phyloP scores from a whole-genome alignment of 2,329 filamentous ascomycete genomes.

The Aotearoamyces nothofagi region DNA sequence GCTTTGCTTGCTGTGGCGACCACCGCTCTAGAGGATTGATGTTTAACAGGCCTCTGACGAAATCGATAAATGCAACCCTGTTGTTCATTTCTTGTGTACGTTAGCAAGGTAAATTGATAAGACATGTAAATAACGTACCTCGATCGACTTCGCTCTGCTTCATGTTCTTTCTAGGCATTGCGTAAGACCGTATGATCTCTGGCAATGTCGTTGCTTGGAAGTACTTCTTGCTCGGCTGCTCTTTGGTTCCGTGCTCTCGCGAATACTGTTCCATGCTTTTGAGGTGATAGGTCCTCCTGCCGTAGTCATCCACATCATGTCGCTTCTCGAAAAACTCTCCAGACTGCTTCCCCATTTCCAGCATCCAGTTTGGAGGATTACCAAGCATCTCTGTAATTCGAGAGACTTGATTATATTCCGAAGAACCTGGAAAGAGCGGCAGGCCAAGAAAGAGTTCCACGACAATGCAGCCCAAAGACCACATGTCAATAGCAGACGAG shows the following conservation, averaged over 20 bases:
- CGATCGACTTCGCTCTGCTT: constrained; percentile 91
- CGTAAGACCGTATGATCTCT: constrained; percentile 94
- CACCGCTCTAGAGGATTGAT: constrained; percentile 94
- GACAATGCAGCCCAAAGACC: constrained; percentile 96
- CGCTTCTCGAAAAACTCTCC: constrained; percentile 94
- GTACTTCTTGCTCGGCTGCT: constrained; percentile 99
- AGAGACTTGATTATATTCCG: constrained; percentile 96
- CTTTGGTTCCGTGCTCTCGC: constrained; percentile 86
- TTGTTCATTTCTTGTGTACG: constrained; percentile 80
- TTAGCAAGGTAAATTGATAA: constrained; percentile 5
- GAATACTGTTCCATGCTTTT: constrained; percentile 99
- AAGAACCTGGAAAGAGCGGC: constrained; percentile 89
- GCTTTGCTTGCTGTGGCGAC: constrained; percentile 93
- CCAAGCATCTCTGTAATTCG: constrained; percentile 97
- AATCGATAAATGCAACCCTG: constrained; percentile 92
- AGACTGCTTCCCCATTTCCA: constrained; percentile 96
- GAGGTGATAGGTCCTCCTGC: constrained; percentile 74
- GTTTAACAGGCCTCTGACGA: constrained; percentile 80
- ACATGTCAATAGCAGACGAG: constrained; percentile 98
- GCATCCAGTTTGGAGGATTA: constrained; percentile 94
- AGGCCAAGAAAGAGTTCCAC: constrained; percentile 93
- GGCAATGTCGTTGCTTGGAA: constrained; percentile 88
- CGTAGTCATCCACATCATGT: constrained; percentile 71
- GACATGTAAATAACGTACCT: constrained; percentile 41
- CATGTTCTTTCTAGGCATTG: constrained; percentile 99